Evolutionary conservation across 495 filamentous ascomycete genomes (phyloP), one percentile per base, ranked within the genome.

Genomic region (Monascus purpureus): DNA sequence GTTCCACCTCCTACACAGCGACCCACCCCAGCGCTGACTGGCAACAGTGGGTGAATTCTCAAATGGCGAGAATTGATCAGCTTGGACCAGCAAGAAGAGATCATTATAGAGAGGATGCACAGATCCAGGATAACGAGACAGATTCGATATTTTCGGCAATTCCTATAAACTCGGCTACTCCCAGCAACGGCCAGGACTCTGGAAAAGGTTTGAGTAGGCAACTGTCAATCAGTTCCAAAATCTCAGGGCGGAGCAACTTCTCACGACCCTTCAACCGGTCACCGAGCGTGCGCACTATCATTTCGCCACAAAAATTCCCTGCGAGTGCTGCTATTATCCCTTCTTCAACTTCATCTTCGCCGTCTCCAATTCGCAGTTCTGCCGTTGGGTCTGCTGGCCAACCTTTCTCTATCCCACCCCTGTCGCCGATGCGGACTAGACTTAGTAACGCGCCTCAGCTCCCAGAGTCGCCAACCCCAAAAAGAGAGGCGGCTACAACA

Each of bases 31-130:
- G 58, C 34, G 42, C 47, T 2, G 63, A 67, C 17, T 68, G 58
- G 52, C 58, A 66, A 35, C 49, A 63, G 31, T 68, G 64, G 65
- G 54, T 69, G 52, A 55, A 51, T 15, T 60, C 60, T 3, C 37
- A 63, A 32, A 55, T 65, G 17, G 54, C 50, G 13, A 50, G 46
- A 19, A 50, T 65, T 20, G 60, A 63, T 24, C 36, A 44, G 12
- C 17, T 40, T 12, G 46, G 40, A 13, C 45, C 50, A 14, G 9
- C 20, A 22, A 35, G 30, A 8, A 63, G 31, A 46, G 59, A 67
- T 0, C 77, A 82, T 46, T 42, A 74, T 31, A 59, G 74, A 9
- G 77, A 82, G 50, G 35, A 54, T 19, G 66, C 76, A 1, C 73
- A 80, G 28, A 73, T 72, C 28, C 46, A 63, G 17, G 64, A 60